Evolutionary conservation across 805 yeast genomes (phyloP), one percentile per base, ranked within the genome.

Genomic region (Hanseniaspora meyeri): DNA sequence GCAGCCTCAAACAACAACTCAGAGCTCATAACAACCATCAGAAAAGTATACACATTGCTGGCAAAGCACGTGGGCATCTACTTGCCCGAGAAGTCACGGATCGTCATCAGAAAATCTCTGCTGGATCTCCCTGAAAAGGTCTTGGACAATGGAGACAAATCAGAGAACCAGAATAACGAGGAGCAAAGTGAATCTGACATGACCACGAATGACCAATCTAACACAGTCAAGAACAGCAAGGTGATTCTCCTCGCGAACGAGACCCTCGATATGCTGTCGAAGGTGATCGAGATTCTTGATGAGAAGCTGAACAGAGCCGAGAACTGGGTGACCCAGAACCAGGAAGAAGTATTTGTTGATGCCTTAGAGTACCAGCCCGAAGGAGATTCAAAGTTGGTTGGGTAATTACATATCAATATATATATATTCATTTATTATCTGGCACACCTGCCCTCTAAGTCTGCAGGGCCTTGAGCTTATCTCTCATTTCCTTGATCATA

Each of bases 1-100:
- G 61, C 61, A 55, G 63, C 60, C 49, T 57, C 57, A 37, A 60
- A 60, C 48, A 61, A 49, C 57, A 55, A 56, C 39, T 78, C 82
- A 61, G 98, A 91, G 62, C 87, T 91, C 38, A 83, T 90, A 9
- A 78, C 85, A 0, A 93, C 97, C 0, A 90, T 93, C 29, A 87
- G 87, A 66, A 91, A 88, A 65, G 88, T 89, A 49, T 89, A 90
- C 38, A 80, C 82, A 43, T 80, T 91, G 40, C 85, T 93, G 11
- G 87, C 97, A 3, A 86, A 85, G 60, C 87, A 87, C 62, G 86
- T 89, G 1, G 88, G 90, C 0, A 79, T 75, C 58, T 79, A 88
- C 2, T 68, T 85, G 37, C 87, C 89, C 8, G 88, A 83, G 61
- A 85, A 87, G 3, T 88, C 89, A 8, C 78, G 95, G 60, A 73